These are phyloP conservation scores for Colletotrichum sp. DNA, from an alignment of 2,329 filamentous ascomycete species.

Conservation along the genomic window DNA sequence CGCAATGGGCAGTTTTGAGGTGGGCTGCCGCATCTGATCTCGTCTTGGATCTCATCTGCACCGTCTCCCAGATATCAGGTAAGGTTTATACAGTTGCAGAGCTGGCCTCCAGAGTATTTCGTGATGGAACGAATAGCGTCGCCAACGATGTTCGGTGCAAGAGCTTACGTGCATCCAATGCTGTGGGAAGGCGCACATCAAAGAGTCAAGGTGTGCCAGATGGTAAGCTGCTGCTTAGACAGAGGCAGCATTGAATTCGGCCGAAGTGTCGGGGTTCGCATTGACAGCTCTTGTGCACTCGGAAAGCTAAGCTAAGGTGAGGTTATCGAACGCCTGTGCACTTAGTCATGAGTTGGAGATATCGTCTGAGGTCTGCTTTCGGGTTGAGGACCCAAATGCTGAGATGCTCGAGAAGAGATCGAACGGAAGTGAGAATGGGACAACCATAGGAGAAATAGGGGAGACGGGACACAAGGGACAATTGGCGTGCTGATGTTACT, in stretches of 20 bases:
- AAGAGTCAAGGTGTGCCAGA: not conserved
- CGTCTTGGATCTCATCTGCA: not conserved
- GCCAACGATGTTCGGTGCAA: not conserved
- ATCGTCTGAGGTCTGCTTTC: not conserved
- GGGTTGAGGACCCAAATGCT: not conserved
- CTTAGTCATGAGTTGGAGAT: not conserved
- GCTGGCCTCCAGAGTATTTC: not conserved
- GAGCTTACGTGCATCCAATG: not conserved
- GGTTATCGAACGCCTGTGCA: not conserved
- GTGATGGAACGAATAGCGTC: not conserved
- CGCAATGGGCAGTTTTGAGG: not conserved
- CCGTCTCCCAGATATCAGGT: not conserved
- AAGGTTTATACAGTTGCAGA: not conserved
- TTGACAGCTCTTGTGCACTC: not conserved
- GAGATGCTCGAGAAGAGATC: not conserved
- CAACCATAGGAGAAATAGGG: not conserved
- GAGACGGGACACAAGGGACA: not conserved
- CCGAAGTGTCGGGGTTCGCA: not conserved
- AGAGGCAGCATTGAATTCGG: not conserved
- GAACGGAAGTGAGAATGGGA: not conserved
- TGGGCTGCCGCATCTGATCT: not conserved
- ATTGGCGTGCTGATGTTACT: not conserved
- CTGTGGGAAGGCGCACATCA: not conserved
- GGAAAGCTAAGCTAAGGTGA: not conserved
- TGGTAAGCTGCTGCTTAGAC: not conserved